Conservation (phyloP, 2,329 filamentous ascomycete genomes). For the Aspergillus sp. region DNA sequence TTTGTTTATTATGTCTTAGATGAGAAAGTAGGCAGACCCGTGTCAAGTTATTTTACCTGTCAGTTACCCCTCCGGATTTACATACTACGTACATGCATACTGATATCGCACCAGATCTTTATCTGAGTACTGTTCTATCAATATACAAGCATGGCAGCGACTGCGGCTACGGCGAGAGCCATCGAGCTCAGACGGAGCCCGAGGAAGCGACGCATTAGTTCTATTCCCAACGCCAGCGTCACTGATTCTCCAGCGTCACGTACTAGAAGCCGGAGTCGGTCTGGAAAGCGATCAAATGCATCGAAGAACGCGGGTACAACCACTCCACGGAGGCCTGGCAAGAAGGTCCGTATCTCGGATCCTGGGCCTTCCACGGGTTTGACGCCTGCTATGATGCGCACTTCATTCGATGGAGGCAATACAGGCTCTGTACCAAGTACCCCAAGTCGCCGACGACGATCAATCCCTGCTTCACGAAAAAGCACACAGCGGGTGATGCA, state of each 20-base stretch:
- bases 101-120: not conserved
- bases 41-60: not conserved
- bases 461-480: constrained; percentile 25
- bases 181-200: constrained; percentile 6
- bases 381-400: constrained; percentile 38
- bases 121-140: not conserved
- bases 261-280: not conserved
- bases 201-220: constrained; percentile 22
- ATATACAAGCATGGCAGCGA: not conserved
- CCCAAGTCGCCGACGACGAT: constrained; percentile 23
- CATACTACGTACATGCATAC: not conserved
- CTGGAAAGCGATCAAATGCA: not conserved
- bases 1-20: not conserved
- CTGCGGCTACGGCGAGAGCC: not conserved
- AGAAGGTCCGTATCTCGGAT: constrained; percentile 43
- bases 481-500: constrained; percentile 30
- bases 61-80: not conserved
- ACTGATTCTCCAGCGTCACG: constrained; percentile 1
- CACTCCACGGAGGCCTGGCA: constrained; percentile 31
- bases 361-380: constrained; percentile 37
- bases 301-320: not conserved
- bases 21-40: not conserved
- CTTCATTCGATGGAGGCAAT: constrained; percentile 23
- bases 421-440: constrained; percentile 19
- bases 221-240: constrained; percentile 3